phyloP scores from a whole-genome alignment of 164 flowering plant species.

The Tinospora cordifolia region DNA sequence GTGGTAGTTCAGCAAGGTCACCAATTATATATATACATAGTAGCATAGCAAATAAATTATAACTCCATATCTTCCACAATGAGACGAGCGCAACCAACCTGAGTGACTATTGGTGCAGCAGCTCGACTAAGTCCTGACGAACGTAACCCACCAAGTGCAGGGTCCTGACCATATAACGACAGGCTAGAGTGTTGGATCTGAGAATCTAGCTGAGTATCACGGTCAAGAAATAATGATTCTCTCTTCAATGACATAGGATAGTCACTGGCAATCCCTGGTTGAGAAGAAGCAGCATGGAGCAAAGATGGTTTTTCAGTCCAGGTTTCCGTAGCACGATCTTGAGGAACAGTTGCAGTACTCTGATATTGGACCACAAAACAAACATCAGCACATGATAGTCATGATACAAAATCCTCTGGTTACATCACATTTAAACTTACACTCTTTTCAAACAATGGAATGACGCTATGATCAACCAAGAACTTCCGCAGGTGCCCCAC shows the following conservation, averaged over 20 bases:
- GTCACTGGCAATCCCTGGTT: conserved; percentile 35
- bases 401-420: not conserved
- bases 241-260: conserved; percentile 47
- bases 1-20: not conserved
- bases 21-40: no score
- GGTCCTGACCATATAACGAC: conserved; percentile 63
- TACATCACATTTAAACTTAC: conserved; percentile 34
- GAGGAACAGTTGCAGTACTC: conserved; percentile 42
- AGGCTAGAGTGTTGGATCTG: conserved; percentile 36
- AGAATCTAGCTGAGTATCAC: conserved; percentile 54
- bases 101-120: conserved; percentile 70
- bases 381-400: not conserved
- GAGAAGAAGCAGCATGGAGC: conserved; percentile 32
- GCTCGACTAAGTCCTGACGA: conserved; percentile 50
- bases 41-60: no score
- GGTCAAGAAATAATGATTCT: conserved; percentile 51
- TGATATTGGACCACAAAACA: conserved; percentile 20
- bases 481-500: conserved; percentile 85
- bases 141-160: conserved; percentile 40
- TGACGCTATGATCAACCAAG: conserved; percentile 79
- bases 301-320: conserved; percentile 43
- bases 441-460: conserved; percentile 78
- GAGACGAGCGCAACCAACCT: conserved; percentile 35
- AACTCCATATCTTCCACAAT: not conserved
- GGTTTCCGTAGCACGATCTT: conserved; percentile 46